phyloP scores from a whole-genome alignment of 2,329 filamentous ascomycete species.

The Monosporascus sp. region DNA sequence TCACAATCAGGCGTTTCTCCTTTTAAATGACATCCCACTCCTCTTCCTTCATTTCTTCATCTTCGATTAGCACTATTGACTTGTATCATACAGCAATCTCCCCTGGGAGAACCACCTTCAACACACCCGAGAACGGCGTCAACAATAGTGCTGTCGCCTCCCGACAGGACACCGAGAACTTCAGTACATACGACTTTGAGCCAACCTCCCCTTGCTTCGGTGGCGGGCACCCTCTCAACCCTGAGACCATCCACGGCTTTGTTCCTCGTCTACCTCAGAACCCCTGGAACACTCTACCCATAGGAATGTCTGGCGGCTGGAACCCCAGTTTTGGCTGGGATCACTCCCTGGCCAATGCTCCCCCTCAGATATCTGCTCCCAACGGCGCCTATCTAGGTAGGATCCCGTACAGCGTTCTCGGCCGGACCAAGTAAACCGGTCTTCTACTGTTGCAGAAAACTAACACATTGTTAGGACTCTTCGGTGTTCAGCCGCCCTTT shows the following conservation, averaged over 20 bases:
- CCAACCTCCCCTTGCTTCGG: too few relatives aligned
- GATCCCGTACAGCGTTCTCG: background rate
- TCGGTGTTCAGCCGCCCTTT: slow-evolving; percentile 5
- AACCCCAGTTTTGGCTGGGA: slow-evolving; percentile 20
- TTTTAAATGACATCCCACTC: background rate
- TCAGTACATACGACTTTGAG: background rate
- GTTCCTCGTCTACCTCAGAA: background rate
- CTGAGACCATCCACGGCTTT: background rate
- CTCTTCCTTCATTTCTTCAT: background rate
- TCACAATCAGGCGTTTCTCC: background rate
- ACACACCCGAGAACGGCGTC: too few relatives aligned
- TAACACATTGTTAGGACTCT: too few relatives aligned
- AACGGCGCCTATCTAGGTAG: background rate
- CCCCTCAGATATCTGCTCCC: background rate
- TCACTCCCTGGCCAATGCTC: background rate
- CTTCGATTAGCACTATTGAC: background rate
- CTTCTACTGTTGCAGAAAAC: too few relatives aligned
- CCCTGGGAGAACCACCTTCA: background rate
- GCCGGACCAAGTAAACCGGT: too few relatives aligned
- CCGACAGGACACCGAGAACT: too few relatives aligned
- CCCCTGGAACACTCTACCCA: background rate
- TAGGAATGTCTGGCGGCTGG: slow-evolving; percentile 13
- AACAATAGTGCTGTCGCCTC: too few relatives aligned
- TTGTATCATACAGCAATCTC: background rate
- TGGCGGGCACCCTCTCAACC: background rate